A percentile compares a stretch with the other conserved stretches of the same genome.
These are phyloP conservation scores for thale cress (Arabidopsis thaliana) DNA, from an alignment of 345 rosid genomes.

Conservation along the genomic window TAIR10.1 NC_003070.9:30007001-30007500, in stretches of 20 bases:
- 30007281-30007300: background rate
- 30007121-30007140: background rate
- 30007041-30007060: constrained; percentile 6
- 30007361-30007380: background rate
- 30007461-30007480: constrained; percentile 12
- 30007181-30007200: too few species aligned
- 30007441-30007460: background rate
- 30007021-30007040: constrained; percentile 25
- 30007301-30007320: too few species aligned
- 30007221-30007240: too few species aligned
- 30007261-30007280: background rate
- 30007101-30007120: background rate
- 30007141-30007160: too few species aligned
- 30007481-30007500: background rate
- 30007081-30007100: background rate
- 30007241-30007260: background rate
- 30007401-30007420: background rate
- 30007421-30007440: background rate
- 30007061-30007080: background rate
- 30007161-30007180: background rate
- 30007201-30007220: too few species aligned
- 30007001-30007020: constrained; percentile 22
- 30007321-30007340: background rate
- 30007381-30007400: background rate
- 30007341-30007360: background rate